A percentile compares a stretch with the other conserved stretches of the same genome.
Conservation (phyloP, 805 yeast genomes). For the Candida qinlingensis region DNA sequence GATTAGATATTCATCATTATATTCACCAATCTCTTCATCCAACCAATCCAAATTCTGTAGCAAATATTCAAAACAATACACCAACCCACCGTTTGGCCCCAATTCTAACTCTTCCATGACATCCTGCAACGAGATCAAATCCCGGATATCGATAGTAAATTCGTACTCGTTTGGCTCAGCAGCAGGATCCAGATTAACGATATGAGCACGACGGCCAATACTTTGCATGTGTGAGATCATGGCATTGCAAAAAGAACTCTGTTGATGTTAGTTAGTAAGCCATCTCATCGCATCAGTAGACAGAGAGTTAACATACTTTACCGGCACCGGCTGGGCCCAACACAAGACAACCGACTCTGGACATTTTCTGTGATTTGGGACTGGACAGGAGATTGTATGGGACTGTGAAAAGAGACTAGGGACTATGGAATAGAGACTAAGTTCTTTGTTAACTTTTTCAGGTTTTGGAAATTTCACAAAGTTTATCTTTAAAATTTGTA, state of each 20-base stretch:
- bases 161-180: conserved; percentile 91
- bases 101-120: conserved; percentile 91
- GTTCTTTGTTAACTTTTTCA: background rate
- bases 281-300: background rate
- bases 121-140: conserved; percentile 83
- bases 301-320: conserved; percentile 32
- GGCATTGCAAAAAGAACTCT: conserved; percentile 84
- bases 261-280: background rate
- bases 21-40: conserved; percentile 95
- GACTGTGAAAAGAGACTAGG: background rate
- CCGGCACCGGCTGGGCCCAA: conserved; percentile 99
- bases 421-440: background rate
- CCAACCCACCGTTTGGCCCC: conserved; percentile 93
- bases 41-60: conserved; percentile 92
- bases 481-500: background rate
- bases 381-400: background rate
- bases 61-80: conserved; percentile 90
- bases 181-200: conserved; percentile 94
- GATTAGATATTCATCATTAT: conserved; percentile 86
- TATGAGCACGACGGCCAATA: conserved; percentile 87
- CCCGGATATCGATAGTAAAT: conserved; percentile 88
- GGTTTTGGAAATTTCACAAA: background rate
- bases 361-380: conserved; percentile 43
- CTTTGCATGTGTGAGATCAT: conserved; percentile 84
- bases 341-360: conserved; percentile 89